Percentiles rank a stretch among this genome's conserved stretches.
These are phyloP conservation scores for Speleostelium caveatum DNA, from an alignment of 78 protist genomes.

Conservation along the genomic window DNA sequence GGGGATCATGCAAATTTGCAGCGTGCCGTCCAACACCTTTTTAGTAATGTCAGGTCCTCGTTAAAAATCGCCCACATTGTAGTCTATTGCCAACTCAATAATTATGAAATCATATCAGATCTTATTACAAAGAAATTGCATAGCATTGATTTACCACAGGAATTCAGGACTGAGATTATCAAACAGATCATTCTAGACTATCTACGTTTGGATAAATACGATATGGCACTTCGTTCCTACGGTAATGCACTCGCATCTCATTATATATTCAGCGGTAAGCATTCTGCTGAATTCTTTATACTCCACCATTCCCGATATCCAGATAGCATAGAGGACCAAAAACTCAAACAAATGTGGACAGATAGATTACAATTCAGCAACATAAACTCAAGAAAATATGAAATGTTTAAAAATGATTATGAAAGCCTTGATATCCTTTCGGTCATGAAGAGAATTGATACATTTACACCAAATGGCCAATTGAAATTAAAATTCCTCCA, in stretches of 20 bases:
- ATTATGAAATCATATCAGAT: too few species aligned
- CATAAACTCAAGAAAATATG: neutral
- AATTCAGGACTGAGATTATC: neutral
- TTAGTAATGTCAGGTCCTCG: neutral
- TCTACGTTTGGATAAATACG: neutral
- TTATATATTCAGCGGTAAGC: neutral
- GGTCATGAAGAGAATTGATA: neutral
- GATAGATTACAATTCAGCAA: neutral
- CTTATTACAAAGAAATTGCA: neutral
- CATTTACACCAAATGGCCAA: neutral
- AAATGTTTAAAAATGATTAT: neutral
- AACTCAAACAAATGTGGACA: neutral
- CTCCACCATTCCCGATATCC: neutral
- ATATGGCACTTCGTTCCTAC: slow-evolving; percentile 14
- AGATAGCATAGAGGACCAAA: neutral
- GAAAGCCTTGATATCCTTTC: neutral
- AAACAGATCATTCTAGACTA: slow-evolving; percentile 15
- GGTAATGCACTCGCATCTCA: neutral
- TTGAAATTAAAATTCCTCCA: neutral
- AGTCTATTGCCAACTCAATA: neutral
- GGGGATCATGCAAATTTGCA: neutral
- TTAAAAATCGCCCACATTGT: neutral
- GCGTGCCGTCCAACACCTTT: neutral
- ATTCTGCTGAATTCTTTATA: neutral
- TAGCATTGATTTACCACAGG: neutral